Base-by-base conservation (phyloP, 2,329 filamentous ascomycete species). In the Pleoardoris graminearum region DNA sequence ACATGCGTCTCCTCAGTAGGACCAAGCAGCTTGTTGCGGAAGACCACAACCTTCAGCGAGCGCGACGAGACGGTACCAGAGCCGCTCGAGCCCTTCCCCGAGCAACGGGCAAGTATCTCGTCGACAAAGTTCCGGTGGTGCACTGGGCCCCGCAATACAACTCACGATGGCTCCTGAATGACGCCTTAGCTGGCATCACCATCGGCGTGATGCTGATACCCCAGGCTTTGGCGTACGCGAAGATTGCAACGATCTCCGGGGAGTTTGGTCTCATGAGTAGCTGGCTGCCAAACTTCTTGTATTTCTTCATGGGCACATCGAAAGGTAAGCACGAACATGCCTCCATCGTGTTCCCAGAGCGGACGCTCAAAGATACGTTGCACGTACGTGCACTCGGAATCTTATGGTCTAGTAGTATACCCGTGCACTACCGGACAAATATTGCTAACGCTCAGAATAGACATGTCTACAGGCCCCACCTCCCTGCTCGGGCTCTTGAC, bases 151-250 rank as follows among this genome's bases (percentile, higher is more conserved):
- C 85, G 10, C 76, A 76, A 39, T 88, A 88, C 67, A 78, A 83
- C 16, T 79, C 77, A 4, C 73, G 78, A 76, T 88, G 84, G 85
- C 64, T 87, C 1, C 53, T 84, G 16, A 83, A 83, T 62, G 85
- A 88, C 63, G 68, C 81, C 10, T 81, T 87, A 58, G 84, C 82
- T 10, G 85, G 85, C 16, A 75, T 89, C 61, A 89, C 87, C 2
- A 83, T 89, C 41, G 88, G 88, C 36, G 81, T 87, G 37, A 86
- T 91, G 29, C 90, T 97, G 29, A 90, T 97, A 8, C 93, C 93
- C 5, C 93, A 97, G 70, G 87, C 90, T 58, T 96, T 97, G 89
- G 92, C 92, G 0, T 97, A 97, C 74, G 91, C 93, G 93, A 73
- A 97, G 85, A 61, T 83, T 96, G 12, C 94, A 90, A 77, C 92